These are phyloP conservation scores for Oxyria digyna DNA, from an alignment of 148 eudicot genomes.

Conservation along the genomic window DNA sequence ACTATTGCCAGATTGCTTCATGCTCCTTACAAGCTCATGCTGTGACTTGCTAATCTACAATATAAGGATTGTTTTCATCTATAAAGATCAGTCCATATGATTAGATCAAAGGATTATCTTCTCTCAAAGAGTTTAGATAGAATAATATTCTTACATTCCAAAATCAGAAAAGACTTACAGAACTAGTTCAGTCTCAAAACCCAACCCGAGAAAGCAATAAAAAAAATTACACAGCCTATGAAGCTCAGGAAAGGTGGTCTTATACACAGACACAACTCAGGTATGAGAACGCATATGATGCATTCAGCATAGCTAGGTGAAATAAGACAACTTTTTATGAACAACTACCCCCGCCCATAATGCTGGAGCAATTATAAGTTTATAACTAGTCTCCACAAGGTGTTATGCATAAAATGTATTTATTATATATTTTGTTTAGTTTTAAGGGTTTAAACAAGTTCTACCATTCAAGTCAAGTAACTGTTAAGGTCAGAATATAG, in stretches of 20 bases:
- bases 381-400: neutral
- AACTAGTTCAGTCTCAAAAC: neutral
- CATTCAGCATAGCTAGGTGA: too few species aligned
- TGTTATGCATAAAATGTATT: neutral
- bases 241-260: too few species aligned
- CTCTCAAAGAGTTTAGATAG: too few species aligned
- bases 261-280: too few species aligned
- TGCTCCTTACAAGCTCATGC: conserved; percentile 71
- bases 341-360: neutral
- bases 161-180: neutral
- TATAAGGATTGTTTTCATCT: neutral
- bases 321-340: neutral
- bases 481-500: neutral
- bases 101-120: neutral
- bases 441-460: too few species aligned
- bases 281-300: too few species aligned
- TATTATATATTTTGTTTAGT: neutral
- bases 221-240: too few species aligned
- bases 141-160: neutral
- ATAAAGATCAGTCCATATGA: neutral
- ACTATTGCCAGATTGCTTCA: conserved; percentile 71
- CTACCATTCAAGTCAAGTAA: neutral
- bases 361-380: neutral
- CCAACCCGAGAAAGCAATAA: neutral
- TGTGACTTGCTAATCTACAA: conserved; percentile 85